Evolutionary conservation across 768 basidiomycete genomes (phyloP), one percentile per base, ranked within the genome.

Genomic region (Tricholomella constricta): DNA sequence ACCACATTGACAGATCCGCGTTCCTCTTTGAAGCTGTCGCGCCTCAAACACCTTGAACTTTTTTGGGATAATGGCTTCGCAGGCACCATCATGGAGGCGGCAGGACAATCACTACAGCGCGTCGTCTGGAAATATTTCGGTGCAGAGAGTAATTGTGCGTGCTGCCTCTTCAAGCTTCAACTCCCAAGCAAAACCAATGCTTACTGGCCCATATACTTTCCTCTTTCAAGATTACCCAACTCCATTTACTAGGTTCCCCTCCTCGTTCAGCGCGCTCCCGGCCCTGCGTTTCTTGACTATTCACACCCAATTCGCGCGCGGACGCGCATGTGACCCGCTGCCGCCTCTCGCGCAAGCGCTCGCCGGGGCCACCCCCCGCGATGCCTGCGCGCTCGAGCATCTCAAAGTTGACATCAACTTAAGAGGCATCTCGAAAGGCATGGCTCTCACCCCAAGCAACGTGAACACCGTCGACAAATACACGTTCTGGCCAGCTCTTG

Each of bases 281-380:
- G 31, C 15, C 17, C 37, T 53, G 20, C 44, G 27, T n/a, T 32
- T 35, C 7, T 17, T 53, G 17, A 12, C 20, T 5, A 22, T 54
- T 19, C 20, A 23, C 10, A 54, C 52, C 6, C 40, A 40, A 22
- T 54, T 54, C 38, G 40, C 45, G 1, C 52, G 52, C n/a, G 52
- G 31, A 4, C 38, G 48, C 11, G 7, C 52, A n/a, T 37, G 40
- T 15, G 52, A 54, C 45, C 52, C 52, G 6, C 45, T 54, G 6
- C 52, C 52, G 10, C 22, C 17, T 9, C 52, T 54, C 37, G 45
- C 35, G 4, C 37, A 32, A 2, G 36, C 52, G n/a, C n/a, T n/a
- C n/a, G n/a, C n/a, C n/a, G n/a, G n/a, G n/a, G n/a, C n/a, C n/a
- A n/a, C n/a, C n/a, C n/a, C n/a, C n/a, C n/a, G n/a, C n/a, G n/a